Evolutionary conservation across 1,139 yeast species (phyloP).

Genomic region (Yamadazyma atmosphaerica): DNA sequence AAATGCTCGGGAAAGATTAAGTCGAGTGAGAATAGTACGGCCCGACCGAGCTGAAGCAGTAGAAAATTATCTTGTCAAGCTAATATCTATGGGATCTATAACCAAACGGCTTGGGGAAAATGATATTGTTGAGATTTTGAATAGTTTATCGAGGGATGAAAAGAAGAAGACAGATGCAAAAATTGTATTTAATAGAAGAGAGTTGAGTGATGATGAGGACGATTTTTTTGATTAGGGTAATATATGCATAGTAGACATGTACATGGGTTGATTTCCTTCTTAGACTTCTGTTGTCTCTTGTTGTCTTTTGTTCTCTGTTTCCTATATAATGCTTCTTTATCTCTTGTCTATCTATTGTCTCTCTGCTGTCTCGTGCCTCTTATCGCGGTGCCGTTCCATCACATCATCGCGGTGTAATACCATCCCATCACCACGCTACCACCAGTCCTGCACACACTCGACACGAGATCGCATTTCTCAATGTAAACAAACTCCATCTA

Average conservation of each 20-base stretch:
- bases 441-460: background rate
- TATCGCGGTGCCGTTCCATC: no score
- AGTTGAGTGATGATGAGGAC: slow-evolving; percentile 27
- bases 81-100: slow-evolving; percentile 80
- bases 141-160: slow-evolving; percentile 81
- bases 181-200: slow-evolving; percentile 44
- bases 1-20: slow-evolving; percentile 82
- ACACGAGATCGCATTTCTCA: background rate
- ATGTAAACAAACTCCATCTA: background rate
- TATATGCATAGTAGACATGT: no score
- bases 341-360: background rate
- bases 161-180: slow-evolving; percentile 60
- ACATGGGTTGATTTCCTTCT: no score
- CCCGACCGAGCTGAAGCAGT: slow-evolving; percentile 91
- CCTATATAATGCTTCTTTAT: background rate
- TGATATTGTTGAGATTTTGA: slow-evolving; percentile 79
- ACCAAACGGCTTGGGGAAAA: slow-evolving; percentile 70
- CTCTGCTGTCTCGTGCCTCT: background rate
- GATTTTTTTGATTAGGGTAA: slow-evolving; percentile 36
- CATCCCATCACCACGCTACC: no score
- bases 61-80: slow-evolving; percentile 73
- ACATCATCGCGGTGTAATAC: no score
- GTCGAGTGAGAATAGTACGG: slow-evolving; percentile 84
- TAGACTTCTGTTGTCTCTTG: no score
- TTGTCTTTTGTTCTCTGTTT: background rate